Evolutionary conservation across 2,329 filamentous ascomycete genomes (phyloP), one percentile per base, ranked within the genome.

Genomic region (Clarireedia homoeocarpa): DNA sequence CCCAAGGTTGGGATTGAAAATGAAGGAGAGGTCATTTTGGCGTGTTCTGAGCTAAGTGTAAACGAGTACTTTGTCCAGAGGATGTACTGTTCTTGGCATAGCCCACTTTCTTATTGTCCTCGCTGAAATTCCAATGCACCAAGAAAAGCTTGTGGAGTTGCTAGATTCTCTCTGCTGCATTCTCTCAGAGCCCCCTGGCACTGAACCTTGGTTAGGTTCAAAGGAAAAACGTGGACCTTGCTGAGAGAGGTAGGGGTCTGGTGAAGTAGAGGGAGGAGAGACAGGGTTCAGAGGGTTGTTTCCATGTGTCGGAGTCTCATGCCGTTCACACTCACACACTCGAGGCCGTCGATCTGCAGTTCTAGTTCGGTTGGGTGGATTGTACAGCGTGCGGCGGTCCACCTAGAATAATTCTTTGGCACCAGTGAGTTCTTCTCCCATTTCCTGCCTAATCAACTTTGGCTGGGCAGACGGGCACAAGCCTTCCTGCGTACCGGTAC

Each of bases 141-240:
- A 7, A 34, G 30, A 34, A 34, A 34, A 34, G 30, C 30, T 34
- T 34, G 30, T 34, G 30, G 30, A 34, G 30, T 34, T 34, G 12
- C 30, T 12, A 12, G 30, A 10, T 34, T 34, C 30, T 34, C 9
- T 34, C 30, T 34, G 10, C 30, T 34, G 30, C 30, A 34, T 34
- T 34, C 12, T 34, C 30, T 34, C 30, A 12, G 3, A 34, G 30
- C 10, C 30, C 30, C 30, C 10, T 34, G 30, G 9, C 12, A 34
- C 30, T 9, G 30, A 34, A 34, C 30, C 30, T 12, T 12, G 10
- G 10, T 5, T 12, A 24, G 24, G 30, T 12, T 49, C 24, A 30
- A 15, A 49, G 38, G 45, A 40, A 42, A 54, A 54, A 54, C 52
- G 52, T 54, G 52, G 52, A 36, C 48, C 52, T 54, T 45, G 45